Evolutionary conservation across 306 rosid species (phyloP).

Genomic region (Lathyrus oleraceus): DNA sequence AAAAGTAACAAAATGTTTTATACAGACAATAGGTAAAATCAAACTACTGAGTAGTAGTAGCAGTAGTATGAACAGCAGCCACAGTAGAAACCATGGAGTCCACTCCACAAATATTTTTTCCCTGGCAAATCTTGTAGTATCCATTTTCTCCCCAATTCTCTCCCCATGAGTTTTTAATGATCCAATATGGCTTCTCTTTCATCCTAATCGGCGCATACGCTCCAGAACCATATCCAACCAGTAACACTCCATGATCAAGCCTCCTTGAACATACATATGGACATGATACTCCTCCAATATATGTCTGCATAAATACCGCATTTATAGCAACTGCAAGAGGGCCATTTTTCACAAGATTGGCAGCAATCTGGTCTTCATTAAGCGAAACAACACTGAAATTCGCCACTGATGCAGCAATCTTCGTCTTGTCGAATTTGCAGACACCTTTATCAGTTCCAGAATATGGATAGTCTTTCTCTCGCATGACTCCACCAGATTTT

Average conservation of each 20-base stretch:
- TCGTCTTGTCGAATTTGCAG: conserved; percentile 78
- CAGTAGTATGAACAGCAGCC: conserved; percentile 36
- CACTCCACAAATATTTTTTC: conserved; percentile 86
- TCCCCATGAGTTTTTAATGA: conserved; percentile 96
- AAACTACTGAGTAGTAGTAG: conserved; percentile 27
- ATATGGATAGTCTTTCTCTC: conserved; percentile 88
- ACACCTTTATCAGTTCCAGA: conserved; percentile 63
- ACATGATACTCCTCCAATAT: conserved; percentile 88
- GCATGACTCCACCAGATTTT: conserved; percentile 89
- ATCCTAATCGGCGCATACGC: conserved; percentile 74
- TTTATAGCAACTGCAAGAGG: conserved; percentile 99
- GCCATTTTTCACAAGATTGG: conserved; percentile 87
- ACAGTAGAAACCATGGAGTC: conserved; percentile 50
- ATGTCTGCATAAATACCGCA: conserved; percentile 95
- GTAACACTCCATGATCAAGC: conserved; percentile 76
- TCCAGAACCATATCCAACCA: conserved; percentile 81
- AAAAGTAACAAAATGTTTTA: not conserved
- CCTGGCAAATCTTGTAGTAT: conserved; percentile 81
- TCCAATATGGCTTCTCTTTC: conserved; percentile 94
- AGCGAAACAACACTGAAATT: conserved; percentile 88
- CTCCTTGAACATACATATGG: conserved; percentile 84
- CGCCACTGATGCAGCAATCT: conserved; percentile 85
- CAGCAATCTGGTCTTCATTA: conserved; percentile 88
- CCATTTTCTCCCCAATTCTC: conserved; percentile 94
- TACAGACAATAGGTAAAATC: not conserved